Evolutionary conservation across 208 protist genomes (phyloP), one percentile per base, ranked within the genome.

Genomic region (Ichthyophonus hoferi): DNA sequence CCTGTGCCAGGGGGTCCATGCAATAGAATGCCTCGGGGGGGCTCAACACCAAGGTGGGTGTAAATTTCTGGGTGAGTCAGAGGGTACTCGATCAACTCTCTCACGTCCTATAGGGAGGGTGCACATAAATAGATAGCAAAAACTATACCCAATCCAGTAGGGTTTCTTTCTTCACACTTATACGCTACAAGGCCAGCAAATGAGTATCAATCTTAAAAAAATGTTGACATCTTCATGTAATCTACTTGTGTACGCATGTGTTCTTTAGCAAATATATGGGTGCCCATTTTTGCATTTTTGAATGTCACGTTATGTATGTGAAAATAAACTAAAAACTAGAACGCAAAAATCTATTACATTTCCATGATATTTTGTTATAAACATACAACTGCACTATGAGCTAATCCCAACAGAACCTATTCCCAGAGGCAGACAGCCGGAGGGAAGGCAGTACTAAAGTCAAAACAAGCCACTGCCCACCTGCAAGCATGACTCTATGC

Each of bases 1-100:
- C 98, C 97, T 79, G 89, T 82, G 67, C 98, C 98, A 0, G 97
- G 98, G 2, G 97, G 97, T 12, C 98, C 98, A 94, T 99, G 97
- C 17, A 99, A 93, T 31, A 99, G 93, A 7, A 99, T 95, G 58
- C 97, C 97, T 42, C 96, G 95, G 38, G 97, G 96, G 12, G 97
- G 97, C 89, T 98, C 96, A 0, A 98, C 95, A 1, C 98, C 98
- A 24, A 99, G 94, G 38, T 96, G 95, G 88, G 89, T 94, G 91
- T 97, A 99, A 50, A 99, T 93, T 90, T 98, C 96, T 3, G 97
- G 97, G 92, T 97, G 96, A 17, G 93, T 93, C 42, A 99, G 95
- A 39, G 97, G 97, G 77, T 97, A 94, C 87, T 98, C 94, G 81
- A 98, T 96, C 12, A 98, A 92, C 93, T 98, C 97, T 50, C 96